These are phyloP conservation scores for Blastobotrys muscicola DNA, from an alignment of 805 yeast genomes.

Conservation along the genomic window DNA sequence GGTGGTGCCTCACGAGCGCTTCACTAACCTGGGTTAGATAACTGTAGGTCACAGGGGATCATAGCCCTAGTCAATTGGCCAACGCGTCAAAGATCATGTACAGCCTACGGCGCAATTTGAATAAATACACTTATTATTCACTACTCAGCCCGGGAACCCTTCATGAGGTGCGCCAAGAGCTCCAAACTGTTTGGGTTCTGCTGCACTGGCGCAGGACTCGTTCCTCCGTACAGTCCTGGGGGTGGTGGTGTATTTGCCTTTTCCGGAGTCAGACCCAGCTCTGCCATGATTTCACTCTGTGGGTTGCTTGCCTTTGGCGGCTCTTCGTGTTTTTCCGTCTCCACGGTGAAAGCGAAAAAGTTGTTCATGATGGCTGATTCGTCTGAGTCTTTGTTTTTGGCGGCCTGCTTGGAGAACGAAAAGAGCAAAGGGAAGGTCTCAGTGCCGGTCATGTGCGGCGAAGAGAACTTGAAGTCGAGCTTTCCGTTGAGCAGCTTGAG, in stretches of 20 bases:
- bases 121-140: not conserved
- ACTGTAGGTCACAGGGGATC: no score
- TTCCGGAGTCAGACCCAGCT: not conserved
- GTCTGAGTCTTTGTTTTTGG: no score
- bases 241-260: slow-evolving; percentile 8
- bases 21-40: no score
- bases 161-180: slow-evolving; percentile 8
- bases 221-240: slow-evolving; percentile 1
- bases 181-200: slow-evolving; percentile 7
- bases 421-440: slow-evolving; percentile 21
- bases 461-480: slow-evolving; percentile 20
- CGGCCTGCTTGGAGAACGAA: slow-evolving; percentile 16
- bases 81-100: not conserved
- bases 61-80: no score
- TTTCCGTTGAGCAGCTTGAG: slow-evolving; percentile 10
- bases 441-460: slow-evolving; percentile 18
- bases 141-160: slow-evolving; percentile 1
- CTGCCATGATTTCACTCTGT: not conserved
- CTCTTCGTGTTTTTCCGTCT: slow-evolving; percentile 2
- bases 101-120: not conserved
- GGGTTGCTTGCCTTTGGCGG: slow-evolving; percentile 2
- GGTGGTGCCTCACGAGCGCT: no score
- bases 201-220: slow-evolving; percentile 1
- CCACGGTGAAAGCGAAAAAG: slow-evolving; percentile 3
- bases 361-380: slow-evolving; percentile 3